A percentile compares a stretch with the other conserved stretches of the same genome.
phyloP scores from a whole-genome alignment of 2,329 filamentous ascomycete species.

The Cephalotrichum gorgonifer region DNA sequence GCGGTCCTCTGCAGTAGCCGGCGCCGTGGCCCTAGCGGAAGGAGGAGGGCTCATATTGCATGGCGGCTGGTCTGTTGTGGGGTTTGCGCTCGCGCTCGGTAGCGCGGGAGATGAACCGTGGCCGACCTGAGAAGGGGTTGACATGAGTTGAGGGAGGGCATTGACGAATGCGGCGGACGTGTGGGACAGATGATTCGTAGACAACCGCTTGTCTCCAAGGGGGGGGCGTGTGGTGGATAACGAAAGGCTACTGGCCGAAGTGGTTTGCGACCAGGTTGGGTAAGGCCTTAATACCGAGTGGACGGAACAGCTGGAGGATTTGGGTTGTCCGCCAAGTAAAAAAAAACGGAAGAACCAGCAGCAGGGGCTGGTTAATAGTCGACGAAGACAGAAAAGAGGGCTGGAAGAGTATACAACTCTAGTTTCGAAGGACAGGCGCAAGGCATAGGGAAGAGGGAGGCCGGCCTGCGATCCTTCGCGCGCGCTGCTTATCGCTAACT shows the following conservation, averaged over 20 bases:
- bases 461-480: too few species aligned
- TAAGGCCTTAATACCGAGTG: neutral
- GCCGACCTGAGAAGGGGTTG: constrained; percentile 1
- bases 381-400: too few species aligned
- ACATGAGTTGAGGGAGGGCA: constrained; percentile 3
- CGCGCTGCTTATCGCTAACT: too few species aligned
- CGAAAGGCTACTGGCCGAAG: neutral
- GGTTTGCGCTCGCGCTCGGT: constrained; percentile 2
- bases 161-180: constrained; percentile 1
- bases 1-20: neutral
- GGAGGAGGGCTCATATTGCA: neutral
- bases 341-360: neutral
- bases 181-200: constrained; percentile 5
- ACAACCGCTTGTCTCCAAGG: neutral
- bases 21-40: neutral
- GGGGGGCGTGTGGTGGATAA: constrained; percentile 1
- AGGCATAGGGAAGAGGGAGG: too few species aligned
- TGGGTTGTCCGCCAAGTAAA: neutral
- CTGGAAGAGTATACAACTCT: too few species aligned
- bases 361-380: too few species aligned
- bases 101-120: constrained; percentile 2
- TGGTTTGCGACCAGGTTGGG: neutral
- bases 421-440: too few species aligned
- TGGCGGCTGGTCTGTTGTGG: neutral
- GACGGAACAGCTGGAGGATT: too few species aligned